phyloP scores from a whole-genome alignment of 495 filamentous ascomycete genomes.

The Letharia columbiana region DNA sequence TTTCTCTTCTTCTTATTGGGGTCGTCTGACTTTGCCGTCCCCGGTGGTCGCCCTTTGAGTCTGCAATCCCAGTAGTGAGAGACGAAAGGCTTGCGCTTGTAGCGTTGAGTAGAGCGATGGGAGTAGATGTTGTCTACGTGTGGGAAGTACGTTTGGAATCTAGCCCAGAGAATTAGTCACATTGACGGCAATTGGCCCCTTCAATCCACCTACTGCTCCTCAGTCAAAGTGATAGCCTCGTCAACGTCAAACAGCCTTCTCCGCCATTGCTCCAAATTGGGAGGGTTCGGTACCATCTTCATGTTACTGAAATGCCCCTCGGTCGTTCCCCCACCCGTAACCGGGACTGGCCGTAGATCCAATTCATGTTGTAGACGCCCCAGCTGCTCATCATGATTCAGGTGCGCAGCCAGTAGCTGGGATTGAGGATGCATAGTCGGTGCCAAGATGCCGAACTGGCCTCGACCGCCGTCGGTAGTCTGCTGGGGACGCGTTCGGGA shows the following conservation, averaged over 20 bases:
- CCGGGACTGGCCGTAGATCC: constrained; percentile 30
- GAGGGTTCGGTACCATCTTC: constrained; percentile 56
- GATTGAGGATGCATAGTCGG: constrained; percentile 25
- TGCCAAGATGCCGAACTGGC: constrained; percentile 41
- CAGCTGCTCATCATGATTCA: constrained; percentile 31
- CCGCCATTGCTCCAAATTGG: constrained; percentile 64
- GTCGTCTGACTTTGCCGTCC: constrained; percentile 76
- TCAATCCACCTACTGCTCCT: constrained; percentile 60
- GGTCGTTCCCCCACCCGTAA: constrained; percentile 26
- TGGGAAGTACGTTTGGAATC: constrained; percentile 81
- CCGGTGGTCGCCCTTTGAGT: constrained; percentile 74
- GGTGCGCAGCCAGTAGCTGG: constrained; percentile 19
- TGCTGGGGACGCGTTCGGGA: constrained; percentile 21
- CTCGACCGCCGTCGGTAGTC: constrained; percentile 20
- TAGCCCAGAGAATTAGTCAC: constrained; percentile 27
- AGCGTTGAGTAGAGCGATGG: constrained; percentile 76
- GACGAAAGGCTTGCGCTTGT: constrained; percentile 76
- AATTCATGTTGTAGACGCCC: constrained; percentile 33
- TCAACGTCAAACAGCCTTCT: constrained; percentile 70
- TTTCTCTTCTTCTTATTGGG: constrained; percentile 87
- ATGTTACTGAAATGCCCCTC: constrained; percentile 48
- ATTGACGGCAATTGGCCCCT: constrained; percentile 15
- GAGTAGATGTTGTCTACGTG: constrained; percentile 91
- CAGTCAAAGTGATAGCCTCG: constrained; percentile 61
- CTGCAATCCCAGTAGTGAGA: constrained; percentile 90